Conservation (phyloP, 2,329 filamentous ascomycete species). For the Nannizzia gypsea region DNA sequence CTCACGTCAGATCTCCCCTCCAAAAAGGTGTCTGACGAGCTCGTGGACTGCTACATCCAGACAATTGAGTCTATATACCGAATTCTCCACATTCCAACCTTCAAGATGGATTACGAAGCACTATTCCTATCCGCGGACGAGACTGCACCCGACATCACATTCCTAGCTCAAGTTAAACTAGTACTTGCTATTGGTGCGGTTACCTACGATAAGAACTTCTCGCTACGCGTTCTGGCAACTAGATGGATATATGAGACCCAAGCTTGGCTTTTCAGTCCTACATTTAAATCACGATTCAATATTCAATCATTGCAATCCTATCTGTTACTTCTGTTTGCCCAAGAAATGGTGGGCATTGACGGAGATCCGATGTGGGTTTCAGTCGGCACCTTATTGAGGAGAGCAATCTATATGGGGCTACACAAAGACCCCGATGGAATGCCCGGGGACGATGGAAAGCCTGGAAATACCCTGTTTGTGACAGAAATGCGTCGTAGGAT, state of each 20-base stretch:
- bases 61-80: constrained; percentile 47
- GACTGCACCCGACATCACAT: constrained; percentile 29
- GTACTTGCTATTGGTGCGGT: constrained; percentile 33
- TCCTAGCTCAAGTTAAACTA: constrained; percentile 35
- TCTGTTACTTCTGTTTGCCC: constrained; percentile 25
- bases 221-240: constrained; percentile 32
- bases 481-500: constrained; percentile 35
- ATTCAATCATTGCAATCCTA: constrained; percentile 26
- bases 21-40: constrained; percentile 36
- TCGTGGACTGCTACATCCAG: constrained; percentile 44
- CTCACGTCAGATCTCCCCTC: constrained; percentile 36
- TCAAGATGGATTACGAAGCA: constrained; percentile 44
- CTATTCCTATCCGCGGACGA: constrained; percentile 38
- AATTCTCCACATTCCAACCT: constrained; percentile 47
- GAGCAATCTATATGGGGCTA: constrained; percentile 33
- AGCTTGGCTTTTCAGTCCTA: constrained; percentile 24
- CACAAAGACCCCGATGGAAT: constrained; percentile 30
- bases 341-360: constrained; percentile 22
- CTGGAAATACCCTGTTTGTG: constrained; percentile 23
- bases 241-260: constrained; percentile 29
- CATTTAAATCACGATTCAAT: constrained; percentile 23
- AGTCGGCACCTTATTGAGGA: constrained; percentile 30
- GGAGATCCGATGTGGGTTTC: constrained; percentile 27
- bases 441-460: constrained; percentile 19
- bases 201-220: constrained; percentile 29